Percentiles rank a stretch among this genome's conserved stretches.
Evolutionary conservation across 2,329 filamentous ascomycete species (phyloP).

Genomic region (Corinectria fuckeliana): DNA sequence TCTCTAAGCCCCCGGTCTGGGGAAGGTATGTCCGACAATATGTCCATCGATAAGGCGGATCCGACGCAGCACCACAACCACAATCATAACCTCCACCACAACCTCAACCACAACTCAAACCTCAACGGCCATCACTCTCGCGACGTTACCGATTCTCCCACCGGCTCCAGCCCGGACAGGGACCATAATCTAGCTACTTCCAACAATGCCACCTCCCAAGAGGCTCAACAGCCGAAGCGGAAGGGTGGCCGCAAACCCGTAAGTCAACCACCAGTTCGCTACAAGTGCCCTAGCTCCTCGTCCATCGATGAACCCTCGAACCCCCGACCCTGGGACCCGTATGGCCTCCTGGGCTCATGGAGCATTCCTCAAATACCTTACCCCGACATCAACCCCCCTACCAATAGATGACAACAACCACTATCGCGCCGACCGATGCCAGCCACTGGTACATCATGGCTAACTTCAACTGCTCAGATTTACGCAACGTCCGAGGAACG

Average conservation of each 20-base stretch:
- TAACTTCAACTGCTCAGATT: conserved; percentile 64
- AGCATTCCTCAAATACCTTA: neutral
- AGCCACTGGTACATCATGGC: conserved; percentile 20
- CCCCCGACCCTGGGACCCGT: neutral
- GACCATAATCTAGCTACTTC: conserved; percentile 50
- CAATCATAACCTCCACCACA: conserved; percentile 39
- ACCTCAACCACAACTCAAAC: conserved; percentile 36
- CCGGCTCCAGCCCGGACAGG: conserved; percentile 65
- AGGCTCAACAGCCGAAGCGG: conserved; percentile 79
- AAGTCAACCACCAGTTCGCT: conserved; percentile 52
- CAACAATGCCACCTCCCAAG: conserved; percentile 50
- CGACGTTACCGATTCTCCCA: conserved; percentile 68
- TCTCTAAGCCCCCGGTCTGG: conserved; percentile 39
- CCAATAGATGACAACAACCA: neutral
- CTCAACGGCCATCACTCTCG: conserved; percentile 47
- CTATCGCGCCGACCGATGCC: neutral
- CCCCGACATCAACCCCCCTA: too few species aligned
- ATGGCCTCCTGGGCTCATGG: neutral
- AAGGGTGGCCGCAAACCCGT: conserved; percentile 98
- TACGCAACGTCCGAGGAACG: conserved; percentile 99
- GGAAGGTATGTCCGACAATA: conserved; percentile 68
- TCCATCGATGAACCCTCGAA: neutral
- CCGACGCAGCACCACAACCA: conserved; percentile 37
- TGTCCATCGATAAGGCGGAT: conserved; percentile 67
- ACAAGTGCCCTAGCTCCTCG: neutral